Percentiles rank a stretch among this genome's conserved stretches.
Evolutionary conservation across 2,329 filamentous ascomycete genomes (phyloP).

Genomic region (Neophaeococcomyces aloes): DNA sequence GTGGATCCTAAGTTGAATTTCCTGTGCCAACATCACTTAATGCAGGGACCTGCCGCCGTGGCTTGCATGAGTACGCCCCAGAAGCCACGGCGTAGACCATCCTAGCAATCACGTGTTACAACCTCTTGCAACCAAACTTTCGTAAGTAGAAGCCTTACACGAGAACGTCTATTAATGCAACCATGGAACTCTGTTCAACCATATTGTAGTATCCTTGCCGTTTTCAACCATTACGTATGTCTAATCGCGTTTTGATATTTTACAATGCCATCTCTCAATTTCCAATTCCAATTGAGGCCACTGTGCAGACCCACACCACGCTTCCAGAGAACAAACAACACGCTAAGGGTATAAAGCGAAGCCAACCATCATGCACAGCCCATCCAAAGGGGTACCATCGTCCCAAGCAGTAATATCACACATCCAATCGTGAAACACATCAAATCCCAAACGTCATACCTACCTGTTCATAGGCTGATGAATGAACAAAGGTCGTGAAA

Average conservation of each 20-base stretch:
- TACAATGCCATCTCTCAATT: neutral
- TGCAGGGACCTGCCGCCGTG: too few relatives aligned
- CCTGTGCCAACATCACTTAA: too few relatives aligned
- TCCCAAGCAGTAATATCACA: neutral
- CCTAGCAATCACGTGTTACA: too few relatives aligned
- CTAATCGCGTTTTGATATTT: neutral
- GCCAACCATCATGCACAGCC: neutral
- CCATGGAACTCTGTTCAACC: too few relatives aligned
- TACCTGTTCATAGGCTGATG: neutral
- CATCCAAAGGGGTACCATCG: neutral
- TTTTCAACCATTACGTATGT: neutral
- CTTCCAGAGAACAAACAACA: neutral
- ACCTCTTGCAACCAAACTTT: too few relatives aligned
- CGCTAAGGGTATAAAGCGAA: conserved; percentile 6
- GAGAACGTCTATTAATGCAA: too few relatives aligned
- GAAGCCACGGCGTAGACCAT: too few relatives aligned
- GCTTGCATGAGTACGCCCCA: too few relatives aligned
- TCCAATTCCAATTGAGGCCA: neutral
- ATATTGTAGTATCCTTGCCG: too few relatives aligned
- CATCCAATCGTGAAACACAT: conserved; percentile 3
- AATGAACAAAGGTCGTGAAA: too few relatives aligned
- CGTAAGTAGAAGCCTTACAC: too few relatives aligned
- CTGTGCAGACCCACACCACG: conserved; percentile 4
- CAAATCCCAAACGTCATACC: neutral
- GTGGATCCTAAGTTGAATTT: too few relatives aligned